Evolutionary conservation across 1,284 basidiomycete species (phyloP), one percentile per base, ranked within the genome.

Genomic region (Ustilago lituana): DNA sequence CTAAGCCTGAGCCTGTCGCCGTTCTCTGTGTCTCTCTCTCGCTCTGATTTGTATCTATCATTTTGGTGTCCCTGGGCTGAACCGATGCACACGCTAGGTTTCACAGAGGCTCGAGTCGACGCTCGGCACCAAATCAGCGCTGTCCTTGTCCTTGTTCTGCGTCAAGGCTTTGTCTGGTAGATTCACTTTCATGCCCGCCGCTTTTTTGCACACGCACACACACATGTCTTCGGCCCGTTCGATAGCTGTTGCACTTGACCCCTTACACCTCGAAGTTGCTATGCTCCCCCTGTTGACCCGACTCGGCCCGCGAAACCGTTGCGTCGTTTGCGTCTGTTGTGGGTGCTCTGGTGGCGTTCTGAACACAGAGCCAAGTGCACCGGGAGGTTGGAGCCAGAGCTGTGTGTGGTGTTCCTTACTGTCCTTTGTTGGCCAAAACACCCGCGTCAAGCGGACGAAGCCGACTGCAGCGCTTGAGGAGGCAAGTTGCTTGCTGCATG

Each of bases 231-330:
- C 46, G 46, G 46, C 23, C 17, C 29, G 46, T 38, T 36, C 38
- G 29, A 50, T 50, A 20, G 19, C 27, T 33, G 37, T 29, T 51
- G 49, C 49, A 51, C 15, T 27, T 43, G 31, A 39, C 49, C 39
- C 49, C 49, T 41, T 51, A 26, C 48, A 7, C 23, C 19, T 20
- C 15, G 10, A 23, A 22, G 19, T 29, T 22, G 11, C 31, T 32
- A 26, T 26, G n/a, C 26, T 38, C 38, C 20, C 38, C 23, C 22
- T 26, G 38, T 24, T 36, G 33, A 15, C 33, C 6, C 33, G 14
- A 8, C 6, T 15, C 9, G 14, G 6, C 14, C 33, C 14, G 6
- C 33, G 7, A n/a, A 5, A 15, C 6, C 14, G 23, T 41, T 24
- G 39, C 39, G 36, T 17, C 7, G 7, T 29, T 12, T 29, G n/a